phyloP scores from a whole-genome alignment of 345 rosid genomes.

The Linum trigynum region DNA sequence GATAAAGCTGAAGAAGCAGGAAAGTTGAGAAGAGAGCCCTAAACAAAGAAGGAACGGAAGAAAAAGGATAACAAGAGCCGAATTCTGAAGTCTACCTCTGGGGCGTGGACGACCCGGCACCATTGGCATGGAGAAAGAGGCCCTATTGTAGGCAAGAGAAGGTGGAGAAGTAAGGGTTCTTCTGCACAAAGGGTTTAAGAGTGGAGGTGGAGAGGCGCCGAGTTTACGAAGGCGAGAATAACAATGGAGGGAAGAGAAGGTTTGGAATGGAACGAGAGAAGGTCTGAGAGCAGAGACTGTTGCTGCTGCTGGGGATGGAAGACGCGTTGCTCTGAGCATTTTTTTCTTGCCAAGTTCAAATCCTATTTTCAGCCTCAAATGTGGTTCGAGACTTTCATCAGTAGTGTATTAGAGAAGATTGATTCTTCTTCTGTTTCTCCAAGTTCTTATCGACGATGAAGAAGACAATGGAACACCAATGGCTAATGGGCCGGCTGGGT shows the following conservation, averaged over 20 bases:
- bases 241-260: slow-evolving; percentile 19
- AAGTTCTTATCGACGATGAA: no score
- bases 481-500: no score
- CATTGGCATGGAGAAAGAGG: slow-evolving; percentile 10
- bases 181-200: slow-evolving; percentile 16
- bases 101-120: slow-evolving; percentile 12
- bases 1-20: slow-evolving; percentile 38
- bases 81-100: slow-evolving; percentile 9
- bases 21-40: not conserved
- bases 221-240: slow-evolving; percentile 20
- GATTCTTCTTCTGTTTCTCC: no score
- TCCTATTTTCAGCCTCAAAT: no score
- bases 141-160: slow-evolving; percentile 8
- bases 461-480: no score
- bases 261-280: slow-evolving; percentile 29
- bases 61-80: no score
- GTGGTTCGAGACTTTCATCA: no score
- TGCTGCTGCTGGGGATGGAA: slow-evolving; percentile 25
- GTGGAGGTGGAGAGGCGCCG: slow-evolving; percentile 27
- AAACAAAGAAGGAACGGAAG: no score
- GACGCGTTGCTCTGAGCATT: slow-evolving; percentile 34
- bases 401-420: no score
- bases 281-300: slow-evolving; percentile 27
- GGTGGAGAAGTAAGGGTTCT: slow-evolving; percentile 13
- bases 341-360: no score